Conservation (phyloP, 2,329 filamentous ascomycete species). For the Alternaria hordeiaustralica region DNA sequence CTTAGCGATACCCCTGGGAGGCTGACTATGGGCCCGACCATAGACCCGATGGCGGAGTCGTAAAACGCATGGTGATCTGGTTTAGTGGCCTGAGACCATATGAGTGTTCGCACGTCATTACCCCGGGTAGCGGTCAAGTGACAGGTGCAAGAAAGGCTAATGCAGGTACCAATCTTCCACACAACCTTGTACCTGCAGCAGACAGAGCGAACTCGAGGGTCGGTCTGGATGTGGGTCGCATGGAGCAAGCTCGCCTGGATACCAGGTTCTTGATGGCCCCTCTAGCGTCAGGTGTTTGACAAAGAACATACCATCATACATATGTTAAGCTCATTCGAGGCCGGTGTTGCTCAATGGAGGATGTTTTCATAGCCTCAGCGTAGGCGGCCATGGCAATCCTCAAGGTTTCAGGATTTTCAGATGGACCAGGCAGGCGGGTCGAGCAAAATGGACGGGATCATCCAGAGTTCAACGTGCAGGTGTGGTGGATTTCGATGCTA, state of each 20-base stretch:
- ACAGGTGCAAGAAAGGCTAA: background rate
- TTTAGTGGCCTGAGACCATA: background rate
- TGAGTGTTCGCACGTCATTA: background rate
- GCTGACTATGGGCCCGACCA: background rate
- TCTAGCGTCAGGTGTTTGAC: too few species aligned
- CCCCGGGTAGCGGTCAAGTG: background rate
- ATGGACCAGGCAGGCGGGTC: background rate
- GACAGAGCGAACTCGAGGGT: background rate
- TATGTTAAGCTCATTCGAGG: background rate
- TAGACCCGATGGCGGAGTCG: background rate
- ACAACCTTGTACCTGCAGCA: background rate
- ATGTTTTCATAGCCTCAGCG: background rate
- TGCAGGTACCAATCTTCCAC: background rate
- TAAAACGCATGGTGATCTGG: background rate
- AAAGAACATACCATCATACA: background rate
- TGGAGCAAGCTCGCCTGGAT: background rate
- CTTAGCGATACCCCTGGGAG: background rate
- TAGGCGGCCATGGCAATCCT: background rate
- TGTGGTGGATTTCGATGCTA: background rate
- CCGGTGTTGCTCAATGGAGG: background rate
- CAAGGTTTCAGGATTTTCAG: background rate
- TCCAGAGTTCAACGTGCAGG: background rate
- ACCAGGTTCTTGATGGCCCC: background rate
- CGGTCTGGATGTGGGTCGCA: background rate
- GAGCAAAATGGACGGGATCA: background rate